phyloP scores from a whole-genome alignment of 1,284 basidiomycete genomes.

The Ceraceosorus bombacis region DNA sequence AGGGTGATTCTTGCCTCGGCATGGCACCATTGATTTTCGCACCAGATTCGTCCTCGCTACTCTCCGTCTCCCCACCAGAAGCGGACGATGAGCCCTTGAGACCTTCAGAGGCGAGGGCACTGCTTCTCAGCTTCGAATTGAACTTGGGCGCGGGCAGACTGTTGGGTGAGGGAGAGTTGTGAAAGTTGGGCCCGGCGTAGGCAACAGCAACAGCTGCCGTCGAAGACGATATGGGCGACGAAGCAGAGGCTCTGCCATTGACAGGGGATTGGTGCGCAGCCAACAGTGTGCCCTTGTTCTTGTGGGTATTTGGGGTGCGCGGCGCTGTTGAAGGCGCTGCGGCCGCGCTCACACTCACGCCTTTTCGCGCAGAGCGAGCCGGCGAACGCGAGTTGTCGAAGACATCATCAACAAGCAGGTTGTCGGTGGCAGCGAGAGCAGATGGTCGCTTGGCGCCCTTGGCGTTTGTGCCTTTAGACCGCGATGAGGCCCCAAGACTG shows the following conservation, averaged over 20 bases:
- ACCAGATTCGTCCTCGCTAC: neutral
- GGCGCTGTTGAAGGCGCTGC: neutral
- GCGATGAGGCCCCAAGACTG: too few species aligned
- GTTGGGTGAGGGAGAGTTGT: slow-evolving; percentile 41
- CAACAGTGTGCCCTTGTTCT: too few species aligned
- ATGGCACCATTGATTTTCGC: neutral
- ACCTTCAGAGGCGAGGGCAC: neutral
- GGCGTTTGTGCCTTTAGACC: too few species aligned
- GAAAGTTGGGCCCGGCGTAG: slow-evolving; percentile 41
- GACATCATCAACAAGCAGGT: too few species aligned
- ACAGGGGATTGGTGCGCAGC: neutral
- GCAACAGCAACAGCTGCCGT: slow-evolving; percentile 12
- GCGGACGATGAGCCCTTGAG: neutral
- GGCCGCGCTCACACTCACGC: neutral
- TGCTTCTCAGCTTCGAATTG: neutral
- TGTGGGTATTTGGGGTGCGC: neutral
- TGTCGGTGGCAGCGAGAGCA: too few species aligned
- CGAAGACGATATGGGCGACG: too few species aligned
- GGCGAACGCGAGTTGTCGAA: neutral
- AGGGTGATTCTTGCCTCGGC: too few species aligned
- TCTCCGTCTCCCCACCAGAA: neutral
- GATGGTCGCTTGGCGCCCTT: too few species aligned
- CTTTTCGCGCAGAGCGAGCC: neutral
- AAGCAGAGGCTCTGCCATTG: neutral
- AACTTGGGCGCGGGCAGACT: slow-evolving; percentile 40